Evolutionary conservation across 2,329 filamentous ascomycete species (phyloP), one percentile per base, ranked within the genome.

Genomic region (Colletotrichum horii): DNA sequence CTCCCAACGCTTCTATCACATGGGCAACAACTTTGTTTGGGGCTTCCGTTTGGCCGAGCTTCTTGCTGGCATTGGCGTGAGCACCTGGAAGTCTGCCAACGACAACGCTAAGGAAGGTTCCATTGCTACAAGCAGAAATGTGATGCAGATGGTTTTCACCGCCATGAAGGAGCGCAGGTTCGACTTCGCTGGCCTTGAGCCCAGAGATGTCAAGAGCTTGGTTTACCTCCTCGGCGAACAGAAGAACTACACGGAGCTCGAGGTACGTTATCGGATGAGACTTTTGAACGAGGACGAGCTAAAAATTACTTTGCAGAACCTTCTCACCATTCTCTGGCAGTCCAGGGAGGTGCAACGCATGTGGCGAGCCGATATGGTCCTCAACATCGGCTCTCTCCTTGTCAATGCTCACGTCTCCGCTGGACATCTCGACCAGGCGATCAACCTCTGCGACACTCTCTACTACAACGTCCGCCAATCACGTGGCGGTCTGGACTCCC

Each of bases 161-260:
- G 85, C 85, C 9, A 85, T 88, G 77, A 83, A 81, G 61, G 82
- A 84, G 6, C 80, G 83, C 22, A 81, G 88, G 22, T 84, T 90
- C 58, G 85, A 88, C 73, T 83, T 89, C 55, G 80, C 84, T 16
- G 82, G 84, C 12, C 78, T 90, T 19, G 82, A 83, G 24, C 84
- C 88, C 67, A 82, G 85, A 36, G 87, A 89, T 48, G 80, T 90
- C 1, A 84, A 84, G 22, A 85, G 85, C 9, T 82, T 89, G 3
- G 83, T 88, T 32, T 83, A 84, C 12, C 81, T 90, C 5, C 83
- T 90, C 2, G 88, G 88, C 34, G 84, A 86, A 28, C 87, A 89
- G 73, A 79, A 83, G 71, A 87, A 89, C 78, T 88, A 84, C 74
- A 79, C 81, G 24, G 87, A 88, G 66, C 84, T 89, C 14, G 87